Conservation (phyloP, 176 grass and related monocot genomes). For the Ensete ventricosum region DNA sequence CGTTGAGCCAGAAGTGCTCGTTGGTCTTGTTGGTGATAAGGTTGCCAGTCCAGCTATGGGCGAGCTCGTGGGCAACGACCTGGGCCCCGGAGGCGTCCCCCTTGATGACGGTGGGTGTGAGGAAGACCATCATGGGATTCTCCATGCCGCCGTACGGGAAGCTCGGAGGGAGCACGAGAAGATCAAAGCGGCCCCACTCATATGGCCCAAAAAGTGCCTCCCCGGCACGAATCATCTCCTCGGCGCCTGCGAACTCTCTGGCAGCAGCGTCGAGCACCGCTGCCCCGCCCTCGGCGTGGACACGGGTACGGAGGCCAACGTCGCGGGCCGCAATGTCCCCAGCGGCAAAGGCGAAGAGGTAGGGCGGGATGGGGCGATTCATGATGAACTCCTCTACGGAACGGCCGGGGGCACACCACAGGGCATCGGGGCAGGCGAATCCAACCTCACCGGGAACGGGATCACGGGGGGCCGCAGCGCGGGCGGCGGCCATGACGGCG, state of each 20-base stretch:
- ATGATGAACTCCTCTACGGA: conserved; percentile 83
- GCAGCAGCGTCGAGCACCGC: conserved; percentile 56
- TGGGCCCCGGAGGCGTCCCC: conserved; percentile 69
- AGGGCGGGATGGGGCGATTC: conserved; percentile 80
- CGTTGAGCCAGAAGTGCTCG: conserved; percentile 94
- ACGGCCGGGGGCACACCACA: conserved; percentile 59
- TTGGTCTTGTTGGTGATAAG: conserved; percentile 96
- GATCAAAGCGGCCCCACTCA: conserved; percentile 88
- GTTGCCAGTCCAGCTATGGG: conserved; percentile 89
- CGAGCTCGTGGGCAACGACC: conserved; percentile 85
- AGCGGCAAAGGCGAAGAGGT: conserved; percentile 85
- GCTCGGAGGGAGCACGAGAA: conserved; percentile 75
- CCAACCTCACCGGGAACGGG: conserved; percentile 38
- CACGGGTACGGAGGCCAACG: conserved; percentile 66
- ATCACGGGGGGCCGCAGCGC: conserved; percentile 41
- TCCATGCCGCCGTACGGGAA: conserved; percentile 94
- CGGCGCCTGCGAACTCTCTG: conserved; percentile 75
- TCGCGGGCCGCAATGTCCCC: conserved; percentile 63
- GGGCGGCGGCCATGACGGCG: conserved; percentile 71
- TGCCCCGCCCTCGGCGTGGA: conserved; percentile 64
- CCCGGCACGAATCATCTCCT: conserved; percentile 84
- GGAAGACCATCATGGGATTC: conserved; percentile 93
- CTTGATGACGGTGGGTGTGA: conserved; percentile 70
- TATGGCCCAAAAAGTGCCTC: conserved; percentile 78
- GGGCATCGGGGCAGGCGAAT: conserved; percentile 42